Evolutionary conservation across 192 early-diverging fungal species (phyloP).

Genomic region (Cetraspora pellucida): DNA sequence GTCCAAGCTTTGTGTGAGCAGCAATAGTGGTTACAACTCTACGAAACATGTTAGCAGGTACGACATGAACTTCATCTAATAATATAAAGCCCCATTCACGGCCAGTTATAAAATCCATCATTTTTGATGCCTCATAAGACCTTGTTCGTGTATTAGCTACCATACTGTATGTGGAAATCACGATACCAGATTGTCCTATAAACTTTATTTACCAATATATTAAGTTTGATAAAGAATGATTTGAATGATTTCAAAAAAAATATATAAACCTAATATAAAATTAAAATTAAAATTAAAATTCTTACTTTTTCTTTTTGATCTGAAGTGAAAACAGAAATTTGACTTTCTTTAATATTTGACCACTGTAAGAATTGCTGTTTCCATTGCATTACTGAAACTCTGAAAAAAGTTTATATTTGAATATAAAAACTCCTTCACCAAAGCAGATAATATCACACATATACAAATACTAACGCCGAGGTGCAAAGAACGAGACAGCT

Average conservation of each 20-base stretch:
- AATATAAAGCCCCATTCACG: constrained; percentile 98
- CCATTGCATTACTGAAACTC: constrained; percentile 98
- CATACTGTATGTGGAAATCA: constrained; percentile 98
- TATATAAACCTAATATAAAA: not conserved
- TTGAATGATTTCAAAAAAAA: not conserved
- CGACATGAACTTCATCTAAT: constrained; percentile 98
- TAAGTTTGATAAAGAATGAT: not conserved
- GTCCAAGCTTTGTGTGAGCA: constrained; percentile 94
- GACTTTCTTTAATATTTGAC: constrained; percentile 89
- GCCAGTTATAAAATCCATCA: constrained; percentile 91
- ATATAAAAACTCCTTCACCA: not conserved
- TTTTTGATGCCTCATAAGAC: constrained; percentile 89
- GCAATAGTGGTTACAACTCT: constrained; percentile 89
- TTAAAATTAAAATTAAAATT: not conserved
- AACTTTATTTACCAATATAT: constrained; percentile 49
- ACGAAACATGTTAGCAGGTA: constrained; percentile 95
- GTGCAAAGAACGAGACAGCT: constrained; percentile 93
- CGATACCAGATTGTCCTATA: constrained; percentile 83
- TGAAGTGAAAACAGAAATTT: constrained; percentile 94
- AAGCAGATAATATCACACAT: not conserved
- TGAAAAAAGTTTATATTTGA: constrained; percentile 27
- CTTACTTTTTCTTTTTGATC: constrained; percentile 78
- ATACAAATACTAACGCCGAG: constrained; percentile 33
- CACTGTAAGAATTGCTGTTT: constrained; percentile 95
- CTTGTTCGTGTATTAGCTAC: constrained; percentile 91